Conservation (phyloP, 139 green algal species). For the Limnomonas spitsbergensis region DNA sequence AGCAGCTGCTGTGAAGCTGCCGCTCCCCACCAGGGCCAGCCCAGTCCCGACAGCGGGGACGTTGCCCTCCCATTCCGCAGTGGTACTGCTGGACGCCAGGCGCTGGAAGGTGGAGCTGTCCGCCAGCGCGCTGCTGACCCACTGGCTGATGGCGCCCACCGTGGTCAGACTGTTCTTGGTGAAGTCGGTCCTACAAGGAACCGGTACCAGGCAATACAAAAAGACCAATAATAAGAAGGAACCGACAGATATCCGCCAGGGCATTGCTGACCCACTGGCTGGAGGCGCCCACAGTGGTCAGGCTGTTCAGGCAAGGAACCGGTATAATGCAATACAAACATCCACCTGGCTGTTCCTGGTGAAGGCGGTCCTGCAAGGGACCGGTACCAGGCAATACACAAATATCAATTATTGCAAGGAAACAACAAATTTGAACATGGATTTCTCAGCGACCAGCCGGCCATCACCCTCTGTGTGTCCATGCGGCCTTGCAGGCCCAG, state of each 20-base stretch:
- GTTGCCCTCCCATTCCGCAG: too few relatives aligned
- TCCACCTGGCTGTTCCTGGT: slow-evolving; percentile 27
- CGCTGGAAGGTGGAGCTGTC: slow-evolving; percentile 18
- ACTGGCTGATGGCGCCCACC: slow-evolving; percentile 1
- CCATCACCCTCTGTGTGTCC: too few relatives aligned
- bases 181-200: slow-evolving; percentile 27
- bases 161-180: slow-evolving; percentile 30
- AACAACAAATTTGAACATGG: background rate
- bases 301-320: background rate
- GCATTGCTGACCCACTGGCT: slow-evolving; percentile 19
- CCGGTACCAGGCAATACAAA: background rate
- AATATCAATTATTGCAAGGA: background rate
- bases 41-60: too few relatives aligned
- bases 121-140: slow-evolving; percentile 21
- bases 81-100: slow-evolving; percentile 14
- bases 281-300: slow-evolving; percentile 15
- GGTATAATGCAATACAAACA: background rate
- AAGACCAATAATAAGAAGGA: background rate
- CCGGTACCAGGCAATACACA: background rate
- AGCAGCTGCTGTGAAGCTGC: too few relatives aligned
- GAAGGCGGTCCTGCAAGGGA: slow-evolving; percentile 26
- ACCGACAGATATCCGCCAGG: slow-evolving; percentile 2
- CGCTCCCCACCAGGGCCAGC: background rate
- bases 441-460: slow-evolving; percentile 15
- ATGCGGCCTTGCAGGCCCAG: too few relatives aligned